These are phyloP conservation scores for Yamadazyma nakazawae DNA, from an alignment of 805 yeast genomes.

Conservation along the genomic window DNA sequence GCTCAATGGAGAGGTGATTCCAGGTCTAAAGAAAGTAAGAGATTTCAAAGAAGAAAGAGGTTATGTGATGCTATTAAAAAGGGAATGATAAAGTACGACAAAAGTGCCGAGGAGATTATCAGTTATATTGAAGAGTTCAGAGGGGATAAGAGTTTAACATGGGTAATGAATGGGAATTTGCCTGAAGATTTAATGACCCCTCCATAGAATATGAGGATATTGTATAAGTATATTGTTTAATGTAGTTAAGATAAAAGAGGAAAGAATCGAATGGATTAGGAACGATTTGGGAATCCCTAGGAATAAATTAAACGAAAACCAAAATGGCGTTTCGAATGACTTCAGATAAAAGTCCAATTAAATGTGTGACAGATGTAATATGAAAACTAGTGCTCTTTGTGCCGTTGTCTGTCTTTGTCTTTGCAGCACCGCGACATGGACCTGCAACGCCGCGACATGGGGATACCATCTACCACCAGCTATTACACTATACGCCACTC, in stretches of 20 bases:
- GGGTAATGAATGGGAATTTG: constrained; percentile 47
- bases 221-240: too few relatives aligned
- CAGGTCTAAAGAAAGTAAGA: constrained; percentile 41
- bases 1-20: constrained; percentile 47
- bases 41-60: constrained; percentile 43
- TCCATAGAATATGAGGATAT: background rate
- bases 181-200: constrained; percentile 20
- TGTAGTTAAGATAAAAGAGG: too few relatives aligned
- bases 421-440: background rate
- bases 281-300: background rate
- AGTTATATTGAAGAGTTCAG: constrained; percentile 40
- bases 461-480: too few relatives aligned
- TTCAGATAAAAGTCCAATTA: too few relatives aligned
- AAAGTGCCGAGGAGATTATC: constrained; percentile 39
- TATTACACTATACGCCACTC: too few relatives aligned
- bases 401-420: background rate
- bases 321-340: too few relatives aligned
- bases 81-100: constrained; percentile 38
- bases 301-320: background rate
- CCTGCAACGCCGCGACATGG: background rate
- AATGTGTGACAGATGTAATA: background rate
- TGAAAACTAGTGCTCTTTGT: too few relatives aligned
- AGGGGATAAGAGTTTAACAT: constrained; percentile 41
- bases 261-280: too few relatives aligned
- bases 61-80: constrained; percentile 42